Base-by-base conservation (phyloP, 768 basidiomycete species). In the Serendipita sp. region DNA sequence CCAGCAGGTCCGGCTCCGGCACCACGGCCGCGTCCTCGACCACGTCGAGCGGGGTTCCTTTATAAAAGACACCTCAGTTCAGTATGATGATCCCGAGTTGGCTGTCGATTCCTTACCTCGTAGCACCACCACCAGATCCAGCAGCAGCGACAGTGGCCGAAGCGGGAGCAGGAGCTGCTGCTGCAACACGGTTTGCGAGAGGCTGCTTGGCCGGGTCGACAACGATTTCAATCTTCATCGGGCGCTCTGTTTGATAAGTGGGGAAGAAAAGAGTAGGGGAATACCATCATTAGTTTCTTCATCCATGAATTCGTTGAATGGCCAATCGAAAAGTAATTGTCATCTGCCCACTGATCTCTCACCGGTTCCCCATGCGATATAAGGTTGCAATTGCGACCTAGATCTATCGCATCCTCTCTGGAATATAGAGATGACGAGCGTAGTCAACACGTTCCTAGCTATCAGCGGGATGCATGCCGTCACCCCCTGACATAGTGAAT, bases 141-240 rank as follows among this genome's bases (percentile, higher is more conserved):
- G 60, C 62, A 45, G 72, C 69, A 7, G 75, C 77, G 48, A 78
- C 74, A 11, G 70, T 66, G 3, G 68, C 65, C 41, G 69, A 65
- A 16, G 76, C 74, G 13, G 83, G 76, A 2, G 84, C 81, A 41
- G 91, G 89, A 10, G 18, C 35, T 3, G 56, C 23, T 10, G 56
- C 56, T 2, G 90, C 89, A 41, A 99, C 90, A 63, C 96, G 89
- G 30, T 88, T 83, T 16, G 83, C 84, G 68, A 99, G 80, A n/a
- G 85, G 77, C 47, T 82, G 80, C 60, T 74, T 73, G 51, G 85
- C 80, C 11, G 91, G 91, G 77, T 95, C 91, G 73, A 95, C 81
- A 51, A 98, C 84, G 69, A 98, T 91, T 80, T 99, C 95, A 68
- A 98, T 93, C 81, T 93, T 95, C 93, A 98, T 96, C 28, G 91